Percentiles rank a stretch among this genome's conserved stretches.
phyloP scores from a whole-genome alignment of 2,329 filamentous ascomycete genomes.

The Myriosclerotinia duriaeana region DNA sequence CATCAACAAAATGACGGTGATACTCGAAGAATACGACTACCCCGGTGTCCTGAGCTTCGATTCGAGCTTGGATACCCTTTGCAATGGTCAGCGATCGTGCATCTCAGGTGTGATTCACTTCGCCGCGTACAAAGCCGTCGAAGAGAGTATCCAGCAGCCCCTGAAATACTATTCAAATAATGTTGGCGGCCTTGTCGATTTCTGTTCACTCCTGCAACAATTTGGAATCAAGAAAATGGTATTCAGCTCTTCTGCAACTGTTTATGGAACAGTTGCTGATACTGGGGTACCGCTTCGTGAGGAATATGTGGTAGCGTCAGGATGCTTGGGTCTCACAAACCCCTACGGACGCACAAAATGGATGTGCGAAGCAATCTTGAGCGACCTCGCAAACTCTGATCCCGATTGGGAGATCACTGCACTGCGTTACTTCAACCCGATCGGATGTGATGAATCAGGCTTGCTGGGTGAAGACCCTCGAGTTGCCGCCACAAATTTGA shows the following conservation, averaged over 20 bases:
- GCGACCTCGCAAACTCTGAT: conserved; percentile 60
- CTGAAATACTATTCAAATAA: conserved; percentile 68
- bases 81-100: conserved; percentile 34
- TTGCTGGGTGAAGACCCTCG: conserved; percentile 63
- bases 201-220: conserved; percentile 56
- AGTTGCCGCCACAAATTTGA: conserved; percentile 61
- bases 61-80: conserved; percentile 19
- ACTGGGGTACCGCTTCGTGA: conserved; percentile 54
- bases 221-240: conserved; percentile 65
- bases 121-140: conserved; percentile 57
- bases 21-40: conserved; percentile 34
- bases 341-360: conserved; percentile 67
- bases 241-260: conserved; percentile 66
- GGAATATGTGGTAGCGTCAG: conserved; percentile 50
- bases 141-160: conserved; percentile 59
- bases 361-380: conserved; percentile 65
- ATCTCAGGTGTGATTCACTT: conserved; percentile 69
- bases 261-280: conserved; percentile 59
- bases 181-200: conserved; percentile 60
- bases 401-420: conserved; percentile 62
- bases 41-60: conserved; percentile 21
- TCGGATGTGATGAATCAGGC: conserved; percentile 64
- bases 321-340: conserved; percentile 58
- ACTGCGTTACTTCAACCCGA: conserved; percentile 67
- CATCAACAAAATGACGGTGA: conserved; percentile 29